These are phyloP conservation scores for Fusarium agapanthi DNA, from an alignment of 2,329 filamentous ascomycete genomes.

Conservation along the genomic window DNA sequence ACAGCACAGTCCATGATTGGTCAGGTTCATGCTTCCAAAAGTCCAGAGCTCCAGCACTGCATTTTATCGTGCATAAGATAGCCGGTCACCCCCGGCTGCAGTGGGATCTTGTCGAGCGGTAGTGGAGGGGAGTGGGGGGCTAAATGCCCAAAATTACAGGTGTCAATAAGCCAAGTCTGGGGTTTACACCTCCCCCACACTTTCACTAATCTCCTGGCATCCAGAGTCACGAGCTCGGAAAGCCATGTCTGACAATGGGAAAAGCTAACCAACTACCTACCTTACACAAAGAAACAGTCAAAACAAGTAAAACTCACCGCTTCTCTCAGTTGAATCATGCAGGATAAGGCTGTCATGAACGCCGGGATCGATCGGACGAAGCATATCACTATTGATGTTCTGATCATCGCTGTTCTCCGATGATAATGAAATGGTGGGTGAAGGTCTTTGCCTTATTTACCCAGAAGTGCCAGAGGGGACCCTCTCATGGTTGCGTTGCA, in stretches of 20 bases:
- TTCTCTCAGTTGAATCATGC: constrained; percentile 10
- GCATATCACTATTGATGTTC: not conserved
- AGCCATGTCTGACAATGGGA: constrained; percentile 6
- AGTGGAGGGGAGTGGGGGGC: not conserved
- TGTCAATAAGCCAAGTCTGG: constrained; percentile 19
- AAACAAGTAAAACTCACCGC: constrained; percentile 22
- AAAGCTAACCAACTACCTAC: not conserved
- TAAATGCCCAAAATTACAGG: constrained; percentile 7
- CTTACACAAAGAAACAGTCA: not conserved
- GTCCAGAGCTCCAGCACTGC: constrained; percentile 19
- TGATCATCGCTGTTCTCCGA: constrained; percentile 22
- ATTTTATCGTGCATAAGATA: constrained; percentile 30
- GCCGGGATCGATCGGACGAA: constrained; percentile 9
- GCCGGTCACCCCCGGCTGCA: constrained; percentile 23
- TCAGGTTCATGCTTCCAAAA: constrained; percentile 3
- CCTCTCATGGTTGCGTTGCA: constrained; percentile 16
- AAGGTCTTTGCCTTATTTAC: constrained; percentile 24
- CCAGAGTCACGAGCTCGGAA: constrained; percentile 11
- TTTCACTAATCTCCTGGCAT: not conserved
- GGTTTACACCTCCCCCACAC: constrained; percentile 30
- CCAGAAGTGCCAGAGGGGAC: constrained; percentile 5
- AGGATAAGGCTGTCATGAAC: not conserved
- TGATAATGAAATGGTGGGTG: constrained; percentile 13
- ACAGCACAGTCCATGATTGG: constrained; percentile 10
- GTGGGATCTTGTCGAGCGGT: constrained; percentile 15